Base-by-base conservation (phyloP, 2,329 filamentous ascomycete species). In the Aspergillus ochraceus region DNA sequence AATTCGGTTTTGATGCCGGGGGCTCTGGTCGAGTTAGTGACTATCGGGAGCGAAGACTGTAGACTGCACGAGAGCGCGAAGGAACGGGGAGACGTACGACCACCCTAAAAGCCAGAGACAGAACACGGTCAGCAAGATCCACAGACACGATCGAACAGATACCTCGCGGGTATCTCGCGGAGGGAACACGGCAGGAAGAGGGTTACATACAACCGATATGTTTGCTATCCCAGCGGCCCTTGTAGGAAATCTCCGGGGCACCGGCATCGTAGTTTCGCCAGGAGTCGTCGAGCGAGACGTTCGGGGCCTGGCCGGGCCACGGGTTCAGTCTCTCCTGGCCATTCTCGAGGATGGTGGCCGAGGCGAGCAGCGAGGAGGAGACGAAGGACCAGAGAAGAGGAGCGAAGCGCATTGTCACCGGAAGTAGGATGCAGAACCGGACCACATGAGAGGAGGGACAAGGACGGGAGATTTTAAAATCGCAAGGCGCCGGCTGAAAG, bases 201-300 rank as follows among this genome's bases (percentile, higher is more conserved):
- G 36, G 36, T 17, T n/a, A 58, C 71, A 54, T 72, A 76, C 76
- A 88, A 1, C 83, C 87, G 52, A 86, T 80, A 63, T 84, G 78
- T 64, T 84, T 80, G 36, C 80, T 84, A 68, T 88, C 85, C 85
- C 85, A 88, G 59, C 84, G 77, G 5, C 85, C 86, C 67, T 87
- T 86, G 76, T 87, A 88, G 0, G 83, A 83, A 10, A 88, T 76
- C 66, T 87, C 83, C 1, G 78, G 70, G 1, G 82, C 79, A 67
- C 83, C 77, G 4, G 84, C 78, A 4, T 76, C 72, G 63, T 85
- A 88, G 1, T 76, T 83, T 30, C 70, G 77, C 76, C 80, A 83
- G 36, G 69, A 71, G 24, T 71, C 66, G 47, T 76, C 71, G 36
- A 69, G 46, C 12, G 61, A 56, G 30, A 77, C 68, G 12, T 65